A percentile compares a stretch with the other conserved stretches of the same genome.
Conservation (phyloP, 2,329 filamentous ascomycete species). For the Phyllosticta citrichinensis region DNA sequence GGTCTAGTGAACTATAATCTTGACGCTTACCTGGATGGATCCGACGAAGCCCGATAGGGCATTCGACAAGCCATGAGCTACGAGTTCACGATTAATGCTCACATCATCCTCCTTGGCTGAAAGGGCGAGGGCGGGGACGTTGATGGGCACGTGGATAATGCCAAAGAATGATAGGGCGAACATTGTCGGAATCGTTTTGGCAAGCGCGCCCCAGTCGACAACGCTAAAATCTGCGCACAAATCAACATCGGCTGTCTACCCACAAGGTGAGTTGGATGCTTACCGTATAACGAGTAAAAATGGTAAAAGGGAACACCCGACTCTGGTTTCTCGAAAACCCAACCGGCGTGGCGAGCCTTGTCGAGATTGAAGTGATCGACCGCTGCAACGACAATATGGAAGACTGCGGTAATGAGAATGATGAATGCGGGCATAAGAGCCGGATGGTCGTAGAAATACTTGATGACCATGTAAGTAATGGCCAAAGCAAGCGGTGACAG, state of each 20-base stretch:
- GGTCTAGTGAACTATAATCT: neutral
- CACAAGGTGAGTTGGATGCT: conserved; percentile 25
- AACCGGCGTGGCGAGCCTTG: conserved; percentile 61
- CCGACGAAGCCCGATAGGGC: conserved; percentile 76
- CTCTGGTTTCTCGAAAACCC: conserved; percentile 84
- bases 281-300: conserved; percentile 92
- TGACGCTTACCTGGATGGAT: conserved; percentile 58
- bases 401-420: conserved; percentile 62
- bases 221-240: conserved; percentile 56
- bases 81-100: conserved; percentile 81
- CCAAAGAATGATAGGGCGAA: conserved; percentile 96
- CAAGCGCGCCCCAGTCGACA: conserved; percentile 74
- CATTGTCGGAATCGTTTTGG: conserved; percentile 86
- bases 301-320: conserved; percentile 90
- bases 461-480: conserved; percentile 63
- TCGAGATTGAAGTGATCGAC: conserved; percentile 59
- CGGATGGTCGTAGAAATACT: conserved; percentile 68
- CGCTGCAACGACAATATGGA: conserved; percentile 66
- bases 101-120: conserved; percentile 88
- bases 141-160: conserved; percentile 93
- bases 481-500: conserved; percentile 67
- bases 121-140: conserved; percentile 85
- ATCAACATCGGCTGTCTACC: conserved; percentile 10
- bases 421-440: conserved; percentile 85
- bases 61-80: conserved; percentile 89